Base-by-base conservation (phyloP, 148 eudicot genomes). In the Limonium bicolor region DNA sequence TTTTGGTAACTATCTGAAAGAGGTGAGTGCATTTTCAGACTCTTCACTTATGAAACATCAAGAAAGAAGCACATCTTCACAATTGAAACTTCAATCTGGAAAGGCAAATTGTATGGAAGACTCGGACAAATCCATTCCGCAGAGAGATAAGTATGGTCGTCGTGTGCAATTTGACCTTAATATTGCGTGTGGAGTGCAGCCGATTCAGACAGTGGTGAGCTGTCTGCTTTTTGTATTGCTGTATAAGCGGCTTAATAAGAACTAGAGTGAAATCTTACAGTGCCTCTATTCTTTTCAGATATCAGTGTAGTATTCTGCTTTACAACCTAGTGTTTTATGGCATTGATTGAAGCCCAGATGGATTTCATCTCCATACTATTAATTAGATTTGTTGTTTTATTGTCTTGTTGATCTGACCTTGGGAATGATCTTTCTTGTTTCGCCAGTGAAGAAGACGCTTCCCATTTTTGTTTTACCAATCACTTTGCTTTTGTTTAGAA, bases 131-230 rank as follows among this genome's bases (percentile, higher is more conserved):
- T 50, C 68, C 39, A 50, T 41, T 55, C 81, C 68, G 51, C 61
- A 55, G 46, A 73, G 67, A 52, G 99, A 78, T 18, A 75, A 68
- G 60, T 62, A 61, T 60, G 60, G 62, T 53, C 40, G 45, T 27
- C 84, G 61, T 59, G 88, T 62, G 69, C 73, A 64, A 48, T 60
- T 72, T 58, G 82, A 85, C 57, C 69, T 67, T 52, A 75, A 72
- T 67, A 55, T 63, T 44, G 69, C 88, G 57, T 73, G 67, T 45
- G 68, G 63, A 59, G 78, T 58, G 58, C 71, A 69, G 58, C 38
- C 76, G 34, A 28, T 57, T 59, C 83, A 65, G 52, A 51, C 50
- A 51, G 29, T 61, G 63, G 99, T 90, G 64, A 76, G 94, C 61
- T 30, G 23, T 47, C 42, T n/a, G 46, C 56, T 15, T 39, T 34